These are phyloP conservation scores for Gliomastix tumulicola DNA, from an alignment of 2,329 filamentous ascomycete species.

Conservation along the genomic window DNA sequence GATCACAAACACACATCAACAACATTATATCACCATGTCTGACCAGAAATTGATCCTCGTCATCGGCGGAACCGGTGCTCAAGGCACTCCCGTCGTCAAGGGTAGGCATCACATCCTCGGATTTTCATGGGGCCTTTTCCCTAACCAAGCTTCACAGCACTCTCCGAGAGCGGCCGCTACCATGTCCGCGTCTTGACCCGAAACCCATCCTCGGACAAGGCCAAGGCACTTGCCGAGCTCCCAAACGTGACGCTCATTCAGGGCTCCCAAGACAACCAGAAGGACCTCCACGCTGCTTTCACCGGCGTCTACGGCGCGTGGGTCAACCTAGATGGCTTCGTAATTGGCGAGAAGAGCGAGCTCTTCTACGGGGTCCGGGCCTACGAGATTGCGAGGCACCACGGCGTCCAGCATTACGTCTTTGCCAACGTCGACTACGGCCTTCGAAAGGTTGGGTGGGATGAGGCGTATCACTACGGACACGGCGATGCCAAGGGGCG, in stretches of 20 bases:
- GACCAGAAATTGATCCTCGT: constrained; percentile 21
- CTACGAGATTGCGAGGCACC: constrained; percentile 11
- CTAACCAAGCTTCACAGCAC: constrained; percentile 6
- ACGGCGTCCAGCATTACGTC: constrained; percentile 12
- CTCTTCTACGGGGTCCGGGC: constrained; percentile 12
- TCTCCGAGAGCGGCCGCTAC: constrained; percentile 17
- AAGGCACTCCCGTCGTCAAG: constrained; percentile 39
- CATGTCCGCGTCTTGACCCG: constrained; percentile 29
- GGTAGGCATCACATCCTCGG: constrained; percentile 11
- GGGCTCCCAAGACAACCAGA: constrained; percentile 5
- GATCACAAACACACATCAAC: too few relatives aligned
- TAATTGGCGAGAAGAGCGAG: constrained; percentile 14
- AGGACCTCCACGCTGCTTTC: constrained; percentile 9
- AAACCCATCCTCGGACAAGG: constrained; percentile 17
- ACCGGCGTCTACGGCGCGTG: constrained; percentile 9
- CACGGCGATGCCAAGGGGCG: constrained; percentile 13
- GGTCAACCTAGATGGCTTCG: constrained; percentile 15
- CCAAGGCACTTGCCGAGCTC: constrained; percentile 9
- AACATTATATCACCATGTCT: neutral
- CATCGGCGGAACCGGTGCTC: constrained; percentile 43
- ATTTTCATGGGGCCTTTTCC: too few relatives aligned
- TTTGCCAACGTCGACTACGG: constrained; percentile 9
- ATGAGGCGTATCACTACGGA: constrained; percentile 7
- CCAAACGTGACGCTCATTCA: constrained; percentile 9
- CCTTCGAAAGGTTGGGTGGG: constrained; percentile 5